phyloP scores from a whole-genome alignment of 306 rosid species.

The Notholithocarpus densiflorus region DNA sequence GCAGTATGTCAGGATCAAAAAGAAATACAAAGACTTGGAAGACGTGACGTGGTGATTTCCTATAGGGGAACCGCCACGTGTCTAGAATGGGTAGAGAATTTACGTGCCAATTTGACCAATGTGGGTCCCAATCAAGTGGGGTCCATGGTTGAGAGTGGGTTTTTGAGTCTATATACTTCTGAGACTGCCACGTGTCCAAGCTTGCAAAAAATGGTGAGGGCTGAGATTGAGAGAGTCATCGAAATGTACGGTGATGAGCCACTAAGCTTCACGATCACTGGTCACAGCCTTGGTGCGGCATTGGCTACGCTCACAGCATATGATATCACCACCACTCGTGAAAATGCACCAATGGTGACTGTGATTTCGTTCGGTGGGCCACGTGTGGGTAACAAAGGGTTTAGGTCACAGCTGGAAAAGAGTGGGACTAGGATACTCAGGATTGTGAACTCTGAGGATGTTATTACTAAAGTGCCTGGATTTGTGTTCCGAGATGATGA shows the following conservation, averaged over 20 bases:
- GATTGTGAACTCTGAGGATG: conserved; percentile 32
- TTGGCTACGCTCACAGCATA: conserved; percentile 3
- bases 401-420: conserved; percentile 3
- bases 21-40: neutral
- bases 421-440: conserved; percentile 19
- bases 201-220: neutral
- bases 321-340: conserved; percentile 5
- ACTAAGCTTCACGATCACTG: neutral
- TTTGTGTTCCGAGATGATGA: neutral
- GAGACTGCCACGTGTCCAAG: neutral
- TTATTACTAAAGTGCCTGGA: conserved; percentile 23
- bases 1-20: neutral
- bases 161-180: neutral
- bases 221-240: neutral
- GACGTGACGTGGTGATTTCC: conserved; percentile 2
- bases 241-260: neutral
- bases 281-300: conserved; percentile 2
- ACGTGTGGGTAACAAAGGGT: conserved; percentile 20
- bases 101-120: neutral
- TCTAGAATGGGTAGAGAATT: neutral
- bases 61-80: neutral
- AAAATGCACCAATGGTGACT: conserved; percentile 12
- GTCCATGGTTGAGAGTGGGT: neutral
- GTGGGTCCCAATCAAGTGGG: neutral
- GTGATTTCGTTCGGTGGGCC: conserved; percentile 32